A percentile compares a stretch with the other conserved stretches of the same genome.
phyloP scores from a whole-genome alignment of 352 stramenopile species.

The Salisapilia sapeloensis region DNA sequence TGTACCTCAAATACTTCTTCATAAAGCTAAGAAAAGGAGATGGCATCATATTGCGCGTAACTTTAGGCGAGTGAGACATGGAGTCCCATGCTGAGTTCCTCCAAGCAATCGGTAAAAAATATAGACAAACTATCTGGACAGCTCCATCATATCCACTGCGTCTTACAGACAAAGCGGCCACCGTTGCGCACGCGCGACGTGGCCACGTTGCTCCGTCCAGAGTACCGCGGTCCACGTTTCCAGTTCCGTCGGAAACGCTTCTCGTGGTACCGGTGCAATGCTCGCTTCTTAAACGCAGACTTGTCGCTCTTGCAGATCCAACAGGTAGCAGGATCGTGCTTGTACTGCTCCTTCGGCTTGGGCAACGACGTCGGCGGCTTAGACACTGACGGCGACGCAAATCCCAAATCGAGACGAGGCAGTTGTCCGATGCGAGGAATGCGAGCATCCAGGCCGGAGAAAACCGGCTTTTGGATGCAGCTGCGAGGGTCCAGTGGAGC shows the following conservation, averaged over 20 bases:
- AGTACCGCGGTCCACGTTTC: conserved; percentile 71
- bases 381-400: conserved; percentile 8
- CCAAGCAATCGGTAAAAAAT: too few species aligned
- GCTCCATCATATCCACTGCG: conserved; percentile 70
- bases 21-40: too few species aligned
- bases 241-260: conserved; percentile 72
- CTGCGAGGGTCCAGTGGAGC: conserved; percentile 57
- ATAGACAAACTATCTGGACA: too few species aligned
- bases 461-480: conserved; percentile 57
- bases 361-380: conserved; percentile 16
- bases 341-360: conserved; percentile 31
- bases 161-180: conserved; percentile 67
- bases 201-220: conserved; percentile 56
- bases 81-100: too few species aligned
- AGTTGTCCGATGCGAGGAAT: conserved; percentile 49
- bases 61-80: too few species aligned
- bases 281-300: conserved; percentile 62
- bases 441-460: conserved; percentile 60
- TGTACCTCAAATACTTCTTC: too few species aligned
- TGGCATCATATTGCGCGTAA: too few species aligned
- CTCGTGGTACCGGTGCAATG: conserved; percentile 64
- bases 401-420: conserved; percentile 55
- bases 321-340: conserved; percentile 56
- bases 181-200: conserved; percentile 66
- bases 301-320: conserved; percentile 82